These are phyloP conservation scores for Pythium folliculosum DNA, from an alignment of 352 stramenopile genomes.

Conservation along the genomic window DNA sequence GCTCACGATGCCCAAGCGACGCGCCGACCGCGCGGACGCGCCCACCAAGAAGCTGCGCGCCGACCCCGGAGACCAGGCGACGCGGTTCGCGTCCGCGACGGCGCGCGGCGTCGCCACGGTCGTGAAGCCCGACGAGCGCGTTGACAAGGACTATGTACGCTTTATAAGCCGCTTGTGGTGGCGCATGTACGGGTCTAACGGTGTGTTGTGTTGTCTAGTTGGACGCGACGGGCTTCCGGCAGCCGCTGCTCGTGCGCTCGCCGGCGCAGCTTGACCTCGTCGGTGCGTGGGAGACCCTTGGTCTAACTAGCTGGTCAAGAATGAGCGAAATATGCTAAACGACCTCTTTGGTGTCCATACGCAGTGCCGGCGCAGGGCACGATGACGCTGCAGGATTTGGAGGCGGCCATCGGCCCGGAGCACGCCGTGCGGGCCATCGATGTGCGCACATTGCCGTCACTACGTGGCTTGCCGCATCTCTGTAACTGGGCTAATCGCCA, in stretches of 20 bases:
- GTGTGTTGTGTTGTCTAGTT: constrained; percentile 23
- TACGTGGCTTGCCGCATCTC: too few relatives aligned
- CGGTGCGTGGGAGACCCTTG: constrained; percentile 19
- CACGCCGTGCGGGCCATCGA: constrained; percentile 37
- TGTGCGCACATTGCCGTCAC: constrained; percentile 21
- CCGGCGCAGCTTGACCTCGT: constrained; percentile 31
- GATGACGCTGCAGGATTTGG: constrained; percentile 30
- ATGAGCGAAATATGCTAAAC: background rate
- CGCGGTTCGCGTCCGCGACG: constrained; percentile 18
- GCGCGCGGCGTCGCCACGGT: constrained; percentile 12
- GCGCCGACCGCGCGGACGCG: background rate
- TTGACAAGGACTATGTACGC: constrained; percentile 31
- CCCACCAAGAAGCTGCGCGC: background rate
- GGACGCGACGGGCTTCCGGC: constrained; percentile 29
- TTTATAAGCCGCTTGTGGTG: too few relatives aligned
- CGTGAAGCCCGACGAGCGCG: constrained; percentile 1
- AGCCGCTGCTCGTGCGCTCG: constrained; percentile 27
- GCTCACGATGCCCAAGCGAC: background rate
- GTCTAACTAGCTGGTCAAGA: too few relatives aligned
- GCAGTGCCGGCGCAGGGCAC: constrained; percentile 17
- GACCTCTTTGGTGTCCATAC: too few relatives aligned
- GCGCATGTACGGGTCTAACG: too few relatives aligned
- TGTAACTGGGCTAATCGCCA: too few relatives aligned
- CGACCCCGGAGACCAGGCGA: constrained; percentile 4
- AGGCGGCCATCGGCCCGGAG: constrained; percentile 32